These are phyloP conservation scores for Hypoxylon subgilvum DNA, from an alignment of 495 filamentous ascomycete genomes.

Conservation along the genomic window DNA sequence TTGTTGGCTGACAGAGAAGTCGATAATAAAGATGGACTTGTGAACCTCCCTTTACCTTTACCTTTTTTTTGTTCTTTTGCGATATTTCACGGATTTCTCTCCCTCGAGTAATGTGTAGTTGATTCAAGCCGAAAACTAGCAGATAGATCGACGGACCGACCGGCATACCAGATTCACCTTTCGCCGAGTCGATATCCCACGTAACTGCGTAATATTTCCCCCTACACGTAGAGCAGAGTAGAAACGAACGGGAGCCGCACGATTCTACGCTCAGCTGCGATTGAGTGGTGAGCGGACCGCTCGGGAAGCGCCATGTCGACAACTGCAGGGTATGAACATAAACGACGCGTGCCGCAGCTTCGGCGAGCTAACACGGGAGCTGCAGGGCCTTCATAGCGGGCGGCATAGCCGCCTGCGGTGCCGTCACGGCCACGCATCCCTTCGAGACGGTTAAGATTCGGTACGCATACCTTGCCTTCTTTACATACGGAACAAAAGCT, in stretches of 20 bases:
- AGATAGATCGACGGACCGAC: too few species aligned
- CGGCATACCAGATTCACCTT: too few species aligned
- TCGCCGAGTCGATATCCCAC: too few species aligned
- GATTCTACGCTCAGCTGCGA: background rate
- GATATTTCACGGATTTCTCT: background rate
- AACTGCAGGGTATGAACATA: slow-evolving; percentile 49
- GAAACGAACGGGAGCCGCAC: too few species aligned
- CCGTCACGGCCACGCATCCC: slow-evolving; percentile 95
- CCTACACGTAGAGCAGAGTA: too few species aligned
- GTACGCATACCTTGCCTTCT: slow-evolving; percentile 48
- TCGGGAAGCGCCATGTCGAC: slow-evolving; percentile 49
- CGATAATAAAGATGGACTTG: background rate
- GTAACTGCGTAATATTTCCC: too few species aligned
- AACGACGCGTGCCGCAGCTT: background rate
- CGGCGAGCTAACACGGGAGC: slow-evolving; percentile 21
- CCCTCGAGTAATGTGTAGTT: background rate
- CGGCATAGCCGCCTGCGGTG: slow-evolving; percentile 94
- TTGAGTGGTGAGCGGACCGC: slow-evolving; percentile 22
- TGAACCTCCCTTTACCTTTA: too few species aligned
- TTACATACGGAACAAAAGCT: background rate
- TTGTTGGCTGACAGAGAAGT: slow-evolving; percentile 2
- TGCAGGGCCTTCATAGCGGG: slow-evolving; percentile 82
- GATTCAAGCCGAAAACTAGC: background rate
- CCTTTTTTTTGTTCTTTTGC: background rate
- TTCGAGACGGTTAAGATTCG: slow-evolving; percentile 99